Evolutionary conservation across 2,329 filamentous ascomycete genomes (phyloP).

Genomic region (Pseudogymnoascus sp.): DNA sequence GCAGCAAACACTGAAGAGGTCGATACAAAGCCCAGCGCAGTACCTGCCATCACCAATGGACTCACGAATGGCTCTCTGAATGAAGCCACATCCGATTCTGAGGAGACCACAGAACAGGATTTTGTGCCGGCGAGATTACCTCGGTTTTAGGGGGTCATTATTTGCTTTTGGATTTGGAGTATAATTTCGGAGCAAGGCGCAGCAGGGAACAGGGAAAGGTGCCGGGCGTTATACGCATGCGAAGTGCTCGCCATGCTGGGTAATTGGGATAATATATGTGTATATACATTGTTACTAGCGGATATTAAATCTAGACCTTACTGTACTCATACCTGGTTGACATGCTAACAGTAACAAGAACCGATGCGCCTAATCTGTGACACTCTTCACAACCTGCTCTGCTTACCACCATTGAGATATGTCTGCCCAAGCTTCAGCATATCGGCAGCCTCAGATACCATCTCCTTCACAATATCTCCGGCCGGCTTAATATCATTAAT

Average conservation of each 20-base stretch:
- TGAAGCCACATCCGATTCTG: constrained; percentile 10
- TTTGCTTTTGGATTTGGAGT: neutral
- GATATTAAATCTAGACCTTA: constrained; percentile 4
- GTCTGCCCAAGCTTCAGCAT: constrained; percentile 55
- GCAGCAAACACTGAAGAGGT: neutral
- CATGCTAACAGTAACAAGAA: constrained; percentile 3
- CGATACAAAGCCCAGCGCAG: neutral
- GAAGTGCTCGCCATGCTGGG: constrained; percentile 29
- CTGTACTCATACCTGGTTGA: constrained; percentile 6
- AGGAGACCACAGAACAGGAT: constrained; percentile 24
- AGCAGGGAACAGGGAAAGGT: constrained; percentile 1
- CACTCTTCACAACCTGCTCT: constrained; percentile 29
- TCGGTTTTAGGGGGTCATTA: constrained; percentile 35
- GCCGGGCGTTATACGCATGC: constrained; percentile 25
- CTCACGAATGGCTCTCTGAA: neutral
- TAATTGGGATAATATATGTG: constrained; percentile 8
- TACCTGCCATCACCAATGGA: neutral
- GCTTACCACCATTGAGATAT: constrained; percentile 44
- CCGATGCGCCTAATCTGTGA: neutral
- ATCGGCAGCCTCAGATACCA: constrained; percentile 70
- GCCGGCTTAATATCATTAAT: constrained; percentile 76
- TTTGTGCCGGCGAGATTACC: constrained; percentile 56
- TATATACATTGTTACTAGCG: constrained; percentile 1
- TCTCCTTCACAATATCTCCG: constrained; percentile 76
- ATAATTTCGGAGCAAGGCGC: neutral